Evolutionary conservation across 495 filamentous ascomycete species (phyloP), one percentile per base, ranked within the genome.

Genomic region (Ascobolus immersus): DNA sequence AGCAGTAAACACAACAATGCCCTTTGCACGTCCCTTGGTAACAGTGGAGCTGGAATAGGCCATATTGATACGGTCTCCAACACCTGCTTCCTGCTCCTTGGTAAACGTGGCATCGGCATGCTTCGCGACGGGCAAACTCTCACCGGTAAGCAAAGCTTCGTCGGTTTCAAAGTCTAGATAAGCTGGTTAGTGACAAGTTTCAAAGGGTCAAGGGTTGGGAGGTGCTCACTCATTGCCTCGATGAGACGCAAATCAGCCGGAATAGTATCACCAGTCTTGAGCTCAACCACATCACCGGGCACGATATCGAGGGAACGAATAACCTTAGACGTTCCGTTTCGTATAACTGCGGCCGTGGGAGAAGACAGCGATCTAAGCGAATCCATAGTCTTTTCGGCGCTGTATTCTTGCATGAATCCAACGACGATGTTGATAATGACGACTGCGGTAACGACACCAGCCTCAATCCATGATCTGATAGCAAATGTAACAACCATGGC

Each of bases 181-280:
- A 26, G 3, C 51, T 39, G 12, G 48, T 53, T 30, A 61, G 47
- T 13, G 44, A 33, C 34, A 38, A 18, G 27, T 14, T 22, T 28
- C 17, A 13, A 9, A 4, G 6, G 23, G 31, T 15, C 28, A 20
- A 26, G 7, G 21, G 14, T 15, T 13, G 21, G 32, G 11, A 12
- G 30, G 19, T 15, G 21, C 41, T 40, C 36, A 55, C 51, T 34
- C 14, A 50, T 73, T 68, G 13, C 69, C 69, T 4, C 62, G 65
- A 3, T 73, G 66, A 27, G 68, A 55, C 34, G 68, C 63, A 15
- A 46, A 49, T 8, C 77, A n/a, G 77, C 77, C 15, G 77, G 77
- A 2, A 82, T 63, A 0, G 73, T 80, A 52, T 84, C 77, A 17
- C 77, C 77, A 43, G 75, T 75, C 59, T 76, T 78, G 21, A 86